These are phyloP conservation scores for Phytopythium helicoides DNA, from an alignment of 352 stramenopile species.

Conservation along the genomic window DNA sequence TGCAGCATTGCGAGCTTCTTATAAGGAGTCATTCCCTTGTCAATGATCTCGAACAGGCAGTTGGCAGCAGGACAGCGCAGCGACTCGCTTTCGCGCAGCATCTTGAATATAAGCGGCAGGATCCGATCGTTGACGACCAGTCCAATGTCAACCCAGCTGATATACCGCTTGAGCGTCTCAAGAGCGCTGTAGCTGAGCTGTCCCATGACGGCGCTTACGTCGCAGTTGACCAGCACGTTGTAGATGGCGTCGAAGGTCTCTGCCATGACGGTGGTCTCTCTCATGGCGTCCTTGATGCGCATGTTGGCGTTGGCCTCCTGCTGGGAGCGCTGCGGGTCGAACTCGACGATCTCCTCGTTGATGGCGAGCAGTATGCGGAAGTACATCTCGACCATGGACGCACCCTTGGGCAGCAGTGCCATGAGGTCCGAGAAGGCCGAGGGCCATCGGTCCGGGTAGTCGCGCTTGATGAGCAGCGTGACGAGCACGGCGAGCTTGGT, in stretches of 20 bases:
- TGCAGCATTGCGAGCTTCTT: constrained; percentile 82
- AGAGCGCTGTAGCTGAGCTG: constrained; percentile 66
- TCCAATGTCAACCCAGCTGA: constrained; percentile 83
- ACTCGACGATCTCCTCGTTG: constrained; percentile 91
- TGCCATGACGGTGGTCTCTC: constrained; percentile 65
- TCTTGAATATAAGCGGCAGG: constrained; percentile 69
- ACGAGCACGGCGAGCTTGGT: constrained; percentile 83
- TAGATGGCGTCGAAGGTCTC: constrained; percentile 83
- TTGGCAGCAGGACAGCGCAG: constrained; percentile 73
- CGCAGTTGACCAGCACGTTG: constrained; percentile 74
- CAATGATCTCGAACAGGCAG: constrained; percentile 84
- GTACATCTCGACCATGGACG: constrained; percentile 89
- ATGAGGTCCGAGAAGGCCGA: constrained; percentile 85
- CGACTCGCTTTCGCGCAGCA: constrained; percentile 53
- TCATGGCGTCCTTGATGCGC: constrained; percentile 88
- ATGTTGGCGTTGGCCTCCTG: constrained; percentile 72
- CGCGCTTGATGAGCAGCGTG: constrained; percentile 82
- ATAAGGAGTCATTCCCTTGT: constrained; percentile 83
- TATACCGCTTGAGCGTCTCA: constrained; percentile 83
- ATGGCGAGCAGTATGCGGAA: constrained; percentile 88
- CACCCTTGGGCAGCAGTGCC: constrained; percentile 58
- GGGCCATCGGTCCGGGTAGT: constrained; percentile 88
- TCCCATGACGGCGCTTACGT: constrained; percentile 65
- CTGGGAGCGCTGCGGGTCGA: constrained; percentile 63
- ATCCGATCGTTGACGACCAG: constrained; percentile 85